These are phyloP conservation scores for Cyclotella sp. DNA, from an alignment of 108 stramenopile species.

Conservation along the genomic window DNA sequence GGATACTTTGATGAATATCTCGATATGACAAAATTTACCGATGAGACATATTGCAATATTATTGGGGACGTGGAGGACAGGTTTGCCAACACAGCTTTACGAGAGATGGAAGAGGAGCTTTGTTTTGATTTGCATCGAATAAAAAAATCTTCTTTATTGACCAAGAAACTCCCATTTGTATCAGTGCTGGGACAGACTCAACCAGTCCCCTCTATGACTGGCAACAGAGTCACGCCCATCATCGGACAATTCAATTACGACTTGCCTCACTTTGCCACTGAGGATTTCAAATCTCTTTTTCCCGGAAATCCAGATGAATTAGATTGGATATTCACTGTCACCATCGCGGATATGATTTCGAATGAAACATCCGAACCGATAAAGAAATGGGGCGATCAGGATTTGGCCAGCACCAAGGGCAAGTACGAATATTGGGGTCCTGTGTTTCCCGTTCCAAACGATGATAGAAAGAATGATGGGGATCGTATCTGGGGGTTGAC, in stretches of 20 bases:
- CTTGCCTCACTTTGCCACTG: constrained; percentile 32
- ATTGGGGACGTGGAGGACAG: constrained; percentile 28
- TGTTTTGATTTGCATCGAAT: constrained; percentile 20
- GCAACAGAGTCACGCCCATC: constrained; percentile 79
- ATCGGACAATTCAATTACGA: constrained; percentile 66
- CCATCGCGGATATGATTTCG: constrained; percentile 55
- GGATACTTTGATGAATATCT: constrained; percentile 70
- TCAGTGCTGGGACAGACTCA: constrained; percentile 65
- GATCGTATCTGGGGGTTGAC: constrained; percentile 87
- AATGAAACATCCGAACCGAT: constrained; percentile 57
- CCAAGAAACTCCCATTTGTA: constrained; percentile 16
- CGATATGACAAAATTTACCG: neutral
- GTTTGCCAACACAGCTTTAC: constrained; percentile 65
- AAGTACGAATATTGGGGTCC: constrained; percentile 49
- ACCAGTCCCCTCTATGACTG: constrained; percentile 64
- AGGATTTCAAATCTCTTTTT: constrained; percentile 49
- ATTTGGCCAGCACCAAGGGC: constrained; percentile 14
- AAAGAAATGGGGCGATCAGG: constrained; percentile 41
- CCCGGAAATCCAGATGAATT: constrained; percentile 75
- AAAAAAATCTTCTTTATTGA: neutral
- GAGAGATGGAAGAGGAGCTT: constrained; percentile 82
- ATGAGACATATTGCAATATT: neutral
- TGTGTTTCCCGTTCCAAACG: constrained; percentile 57
- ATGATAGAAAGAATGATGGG: constrained; percentile 36
- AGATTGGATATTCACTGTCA: constrained; percentile 71